Percentiles rank a stretch among this genome's conserved stretches.
Conservation (phyloP, 805 yeast species). For the Komagataella ulmi region DNA sequence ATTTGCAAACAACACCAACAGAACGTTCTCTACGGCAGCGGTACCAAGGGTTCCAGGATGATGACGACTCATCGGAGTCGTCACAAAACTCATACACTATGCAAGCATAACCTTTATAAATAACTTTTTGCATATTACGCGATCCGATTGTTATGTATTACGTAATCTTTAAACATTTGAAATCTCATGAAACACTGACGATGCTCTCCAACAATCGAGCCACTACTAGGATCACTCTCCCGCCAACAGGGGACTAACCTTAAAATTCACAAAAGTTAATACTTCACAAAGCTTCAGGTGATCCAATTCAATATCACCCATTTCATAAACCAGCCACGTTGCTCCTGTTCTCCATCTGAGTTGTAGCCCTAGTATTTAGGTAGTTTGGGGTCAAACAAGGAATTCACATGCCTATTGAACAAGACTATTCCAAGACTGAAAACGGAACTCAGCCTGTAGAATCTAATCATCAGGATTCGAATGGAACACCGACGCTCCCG, state of each 20-base stretch:
- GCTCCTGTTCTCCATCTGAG: neutral
- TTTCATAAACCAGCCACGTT: neutral
- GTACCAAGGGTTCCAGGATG: neutral
- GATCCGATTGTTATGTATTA: neutral
- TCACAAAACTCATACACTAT: neutral
- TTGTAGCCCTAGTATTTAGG: neutral
- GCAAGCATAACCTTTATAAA: neutral
- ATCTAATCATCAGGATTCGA: neutral
- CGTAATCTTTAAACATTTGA: neutral
- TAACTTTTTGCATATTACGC: neutral
- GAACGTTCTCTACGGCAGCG: constrained; percentile 7
- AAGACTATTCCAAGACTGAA: neutral
- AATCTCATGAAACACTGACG: neutral
- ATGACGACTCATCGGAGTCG: neutral
- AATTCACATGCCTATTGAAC: neutral
- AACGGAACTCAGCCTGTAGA: neutral
- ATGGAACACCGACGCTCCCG: neutral
- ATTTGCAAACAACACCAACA: constrained; percentile 59
- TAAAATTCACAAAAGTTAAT: too few species aligned
- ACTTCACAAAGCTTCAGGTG: neutral
- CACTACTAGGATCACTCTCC: neutral
- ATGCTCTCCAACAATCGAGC: neutral
- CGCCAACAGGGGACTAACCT: neutral
- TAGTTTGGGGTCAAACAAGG: neutral
- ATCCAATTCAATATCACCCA: neutral